Percentiles rank a stretch among this genome's conserved stretches.
Evolutionary conservation across 2,329 filamentous ascomycete genomes (phyloP).

Genomic region (Calycina herbarum): DNA sequence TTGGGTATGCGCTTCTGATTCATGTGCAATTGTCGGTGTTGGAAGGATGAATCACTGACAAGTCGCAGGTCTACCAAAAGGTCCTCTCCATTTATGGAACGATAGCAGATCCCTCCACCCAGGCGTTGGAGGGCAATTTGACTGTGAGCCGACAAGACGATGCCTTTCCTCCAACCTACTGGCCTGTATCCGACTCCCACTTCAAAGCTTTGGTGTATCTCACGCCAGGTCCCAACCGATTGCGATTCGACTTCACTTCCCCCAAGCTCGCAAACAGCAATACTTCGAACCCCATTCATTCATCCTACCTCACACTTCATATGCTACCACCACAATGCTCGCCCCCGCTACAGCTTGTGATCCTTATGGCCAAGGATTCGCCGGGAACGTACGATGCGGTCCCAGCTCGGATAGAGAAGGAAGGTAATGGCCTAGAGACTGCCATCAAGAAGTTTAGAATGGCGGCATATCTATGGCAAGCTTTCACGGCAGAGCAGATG

Average conservation of each 20-base stretch:
- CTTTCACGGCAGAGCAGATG: constrained; percentile 97
- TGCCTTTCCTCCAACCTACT: constrained; percentile 76
- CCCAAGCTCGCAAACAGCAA: constrained; percentile 74
- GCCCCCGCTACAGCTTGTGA: constrained; percentile 85
- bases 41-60: constrained; percentile 17
- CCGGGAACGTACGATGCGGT: constrained; percentile 80
- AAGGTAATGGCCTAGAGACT: constrained; percentile 78
- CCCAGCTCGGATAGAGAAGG: constrained; percentile 71
- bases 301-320: constrained; percentile 78
- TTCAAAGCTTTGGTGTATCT: constrained; percentile 92
- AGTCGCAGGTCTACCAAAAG: constrained; percentile 80
- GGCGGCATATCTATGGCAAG: constrained; percentile 95
- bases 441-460: constrained; percentile 91
- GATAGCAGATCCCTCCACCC: constrained; percentile 69
- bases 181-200: constrained; percentile 85
- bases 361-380: constrained; percentile 86
- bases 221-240: constrained; percentile 83
- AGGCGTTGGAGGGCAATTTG: constrained; percentile 73
- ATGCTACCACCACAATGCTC: constrained; percentile 77
- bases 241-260: constrained; percentile 85
- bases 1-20: constrained; percentile 59
- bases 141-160: constrained; percentile 82
- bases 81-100: constrained; percentile 79
- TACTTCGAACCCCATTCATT: constrained; percentile 69
- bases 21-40: background rate